phyloP scores from a whole-genome alignment of 257 asterid species.

The Solanum sitiens region DNA sequence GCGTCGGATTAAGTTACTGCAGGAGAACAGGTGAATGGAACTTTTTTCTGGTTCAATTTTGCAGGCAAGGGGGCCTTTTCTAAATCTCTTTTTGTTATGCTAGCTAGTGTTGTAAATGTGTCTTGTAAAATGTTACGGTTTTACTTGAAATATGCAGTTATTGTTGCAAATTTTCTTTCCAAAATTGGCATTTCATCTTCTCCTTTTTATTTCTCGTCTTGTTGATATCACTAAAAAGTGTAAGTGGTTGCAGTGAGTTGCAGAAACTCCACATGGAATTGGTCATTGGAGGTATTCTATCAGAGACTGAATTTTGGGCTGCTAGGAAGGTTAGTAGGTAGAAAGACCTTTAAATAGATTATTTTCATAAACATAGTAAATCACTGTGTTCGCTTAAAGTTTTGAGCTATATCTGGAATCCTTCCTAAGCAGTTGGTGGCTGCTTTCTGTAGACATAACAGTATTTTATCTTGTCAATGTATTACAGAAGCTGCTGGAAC shows the following conservation, averaged over 20 bases:
- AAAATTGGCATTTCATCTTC: constrained; percentile 7
- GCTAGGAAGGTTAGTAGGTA: constrained; percentile 73
- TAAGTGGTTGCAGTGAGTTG: constrained; percentile 79
- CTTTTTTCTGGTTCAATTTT: background rate
- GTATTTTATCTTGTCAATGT: constrained; percentile 12
- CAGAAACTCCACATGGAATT: constrained; percentile 87
- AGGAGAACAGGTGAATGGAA: constrained; percentile 58
- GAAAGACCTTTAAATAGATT: background rate
- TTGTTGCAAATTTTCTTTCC: background rate
- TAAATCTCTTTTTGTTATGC: background rate
- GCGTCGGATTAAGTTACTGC: constrained; percentile 67
- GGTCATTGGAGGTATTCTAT: constrained; percentile 65
- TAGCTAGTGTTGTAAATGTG: background rate
- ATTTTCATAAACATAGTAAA: background rate
- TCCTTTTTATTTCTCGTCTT: background rate
- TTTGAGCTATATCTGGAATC: background rate
- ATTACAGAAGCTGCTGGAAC: constrained; percentile 87
- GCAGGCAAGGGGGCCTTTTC: background rate
- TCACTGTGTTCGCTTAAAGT: background rate
- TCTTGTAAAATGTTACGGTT: background rate
- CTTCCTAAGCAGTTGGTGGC: background rate
- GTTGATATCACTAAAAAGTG: constrained; percentile 31
- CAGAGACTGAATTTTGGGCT: constrained; percentile 98
- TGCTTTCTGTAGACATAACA: background rate
- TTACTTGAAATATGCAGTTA: background rate